Evolutionary conservation across 2,329 filamentous ascomycete genomes (phyloP).

Genomic region (Tolypocladium capitatum): DNA sequence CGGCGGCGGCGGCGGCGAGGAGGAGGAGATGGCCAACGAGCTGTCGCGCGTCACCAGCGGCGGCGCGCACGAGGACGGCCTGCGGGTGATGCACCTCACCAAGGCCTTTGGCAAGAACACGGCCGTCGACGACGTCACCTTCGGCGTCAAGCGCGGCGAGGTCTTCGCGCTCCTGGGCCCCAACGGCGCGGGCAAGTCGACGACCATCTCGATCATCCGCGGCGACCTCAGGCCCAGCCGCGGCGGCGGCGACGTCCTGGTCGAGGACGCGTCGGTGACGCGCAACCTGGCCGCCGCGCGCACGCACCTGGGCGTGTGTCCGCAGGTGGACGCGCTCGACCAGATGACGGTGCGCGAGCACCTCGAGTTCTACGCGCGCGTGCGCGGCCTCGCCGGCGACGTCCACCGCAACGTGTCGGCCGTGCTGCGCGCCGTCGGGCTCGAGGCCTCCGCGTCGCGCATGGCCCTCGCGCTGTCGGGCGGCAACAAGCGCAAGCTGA

Average conservation of each 20-base stretch:
- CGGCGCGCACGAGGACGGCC: constrained; percentile 39
- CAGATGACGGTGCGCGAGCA: constrained; percentile 83
- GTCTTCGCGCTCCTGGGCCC: constrained; percentile 83
- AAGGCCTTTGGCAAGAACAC: constrained; percentile 66
- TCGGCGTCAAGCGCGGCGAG: constrained; percentile 66
- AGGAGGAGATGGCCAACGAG: constrained; percentile 53
- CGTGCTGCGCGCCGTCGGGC: constrained; percentile 68
- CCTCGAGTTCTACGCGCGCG: constrained; percentile 72
- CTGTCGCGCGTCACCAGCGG: constrained; percentile 41
- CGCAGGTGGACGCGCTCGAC: constrained; percentile 79
- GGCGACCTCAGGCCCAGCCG: constrained; percentile 68
- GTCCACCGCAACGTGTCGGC: constrained; percentile 65
- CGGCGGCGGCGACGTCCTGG: constrained; percentile 64
- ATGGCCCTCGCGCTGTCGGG: constrained; percentile 74
- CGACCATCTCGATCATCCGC: constrained; percentile 76
- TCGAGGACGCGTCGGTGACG: constrained; percentile 67
- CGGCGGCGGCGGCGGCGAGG: constrained; percentile 21
- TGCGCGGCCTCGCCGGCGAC: constrained; percentile 65
- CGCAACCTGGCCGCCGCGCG: constrained; percentile 59
- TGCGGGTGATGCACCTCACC: constrained; percentile 67
- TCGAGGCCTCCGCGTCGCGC: constrained; percentile 54
- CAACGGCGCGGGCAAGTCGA: constrained; percentile 85
- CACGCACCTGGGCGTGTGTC: constrained; percentile 75
- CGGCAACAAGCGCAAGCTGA: constrained; percentile 89
- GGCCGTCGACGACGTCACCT: constrained; percentile 80